Percentiles rank a stretch among this genome's conserved stretches.
phyloP scores from a whole-genome alignment of 2,329 filamentous ascomycete species.

The Beauveria pseudobassiana region DNA sequence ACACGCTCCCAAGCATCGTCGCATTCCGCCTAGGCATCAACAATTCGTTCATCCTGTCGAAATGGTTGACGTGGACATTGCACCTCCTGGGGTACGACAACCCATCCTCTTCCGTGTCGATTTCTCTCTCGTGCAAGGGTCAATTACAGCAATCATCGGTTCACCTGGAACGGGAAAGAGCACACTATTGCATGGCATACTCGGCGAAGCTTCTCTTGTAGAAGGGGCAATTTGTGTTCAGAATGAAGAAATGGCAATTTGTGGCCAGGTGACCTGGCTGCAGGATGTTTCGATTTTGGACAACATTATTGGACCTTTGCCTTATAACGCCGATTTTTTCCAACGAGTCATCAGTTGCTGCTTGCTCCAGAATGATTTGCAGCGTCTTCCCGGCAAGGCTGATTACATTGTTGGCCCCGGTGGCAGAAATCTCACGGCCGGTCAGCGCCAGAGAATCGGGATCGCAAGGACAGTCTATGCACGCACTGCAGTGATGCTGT shows the following conservation, averaged over 20 bases:
- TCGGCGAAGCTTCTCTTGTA: slow-evolving; percentile 3
- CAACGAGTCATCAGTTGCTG: neutral
- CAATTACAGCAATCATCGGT: slow-evolving; percentile 2
- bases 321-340: slow-evolving; percentile 6
- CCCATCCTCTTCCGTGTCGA: slow-evolving; percentile 7
- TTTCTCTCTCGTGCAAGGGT: neutral
- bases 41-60: neutral
- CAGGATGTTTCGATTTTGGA: slow-evolving; percentile 1
- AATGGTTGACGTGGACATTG: slow-evolving; percentile 1
- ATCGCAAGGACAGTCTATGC: slow-evolving; percentile 5
- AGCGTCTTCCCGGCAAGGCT: neutral
- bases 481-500: slow-evolving; percentile 7
- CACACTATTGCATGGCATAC: slow-evolving; percentile 2
- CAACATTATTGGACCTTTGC: slow-evolving; percentile 5
- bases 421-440: neutral
- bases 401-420: neutral
- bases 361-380: neutral
- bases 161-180: neutral
- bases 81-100: neutral
- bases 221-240: slow-evolving; percentile 1
- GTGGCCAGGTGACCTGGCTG: slow-evolving; percentile 3
- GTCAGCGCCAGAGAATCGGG: slow-evolving; percentile 1
- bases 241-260: slow-evolving; percentile 2
- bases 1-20: neutral
- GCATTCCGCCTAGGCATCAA: neutral